Evolutionary conservation across 108 stramenopile species (phyloP).

Genomic region (Fistulifera pelliculosa): DNA sequence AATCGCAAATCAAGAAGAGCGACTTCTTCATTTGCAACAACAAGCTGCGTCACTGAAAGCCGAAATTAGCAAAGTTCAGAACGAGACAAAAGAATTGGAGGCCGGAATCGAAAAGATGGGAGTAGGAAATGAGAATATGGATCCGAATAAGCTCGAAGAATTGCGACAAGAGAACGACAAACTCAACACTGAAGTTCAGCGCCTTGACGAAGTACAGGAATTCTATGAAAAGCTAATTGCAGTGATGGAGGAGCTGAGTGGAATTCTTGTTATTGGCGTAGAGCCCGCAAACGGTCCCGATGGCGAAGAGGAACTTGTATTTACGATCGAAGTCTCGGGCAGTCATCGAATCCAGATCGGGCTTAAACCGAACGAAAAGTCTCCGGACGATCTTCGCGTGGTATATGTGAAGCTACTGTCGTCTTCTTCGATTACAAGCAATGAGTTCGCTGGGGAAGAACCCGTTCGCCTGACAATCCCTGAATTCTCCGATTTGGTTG

Average conservation of each 20-base stretch:
- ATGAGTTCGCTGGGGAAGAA: constrained; percentile 3
- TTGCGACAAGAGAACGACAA: constrained; percentile 4
- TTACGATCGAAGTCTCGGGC: background rate
- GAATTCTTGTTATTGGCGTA: constrained; percentile 26
- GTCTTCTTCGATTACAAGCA: constrained; percentile 14
- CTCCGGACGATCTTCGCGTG: constrained; percentile 10
- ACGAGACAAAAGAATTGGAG: background rate
- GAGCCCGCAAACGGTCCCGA: background rate
- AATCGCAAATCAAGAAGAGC: constrained; percentile 4
- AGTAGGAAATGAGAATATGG: background rate
- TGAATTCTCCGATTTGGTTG: constrained; percentile 36
- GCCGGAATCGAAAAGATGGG: background rate
- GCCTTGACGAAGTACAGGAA: constrained; percentile 23
- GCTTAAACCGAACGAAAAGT: constrained; percentile 5
- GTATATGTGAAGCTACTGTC: constrained; percentile 31
- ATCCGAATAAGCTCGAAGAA: background rate
- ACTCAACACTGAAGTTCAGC: background rate
- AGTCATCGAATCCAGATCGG: background rate
- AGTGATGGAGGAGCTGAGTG: constrained; percentile 41
- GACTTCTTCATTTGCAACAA: constrained; percentile 26
- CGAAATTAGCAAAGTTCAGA: background rate
- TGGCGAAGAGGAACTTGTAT: background rate
- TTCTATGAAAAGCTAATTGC: constrained; percentile 31
- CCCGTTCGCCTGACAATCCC: constrained; percentile 23
- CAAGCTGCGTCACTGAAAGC: constrained; percentile 9